Evolutionary conservation across 2,329 filamentous ascomycete species (phyloP), one percentile per base, ranked within the genome.

Genomic region (Pseudocercospora ulei): DNA sequence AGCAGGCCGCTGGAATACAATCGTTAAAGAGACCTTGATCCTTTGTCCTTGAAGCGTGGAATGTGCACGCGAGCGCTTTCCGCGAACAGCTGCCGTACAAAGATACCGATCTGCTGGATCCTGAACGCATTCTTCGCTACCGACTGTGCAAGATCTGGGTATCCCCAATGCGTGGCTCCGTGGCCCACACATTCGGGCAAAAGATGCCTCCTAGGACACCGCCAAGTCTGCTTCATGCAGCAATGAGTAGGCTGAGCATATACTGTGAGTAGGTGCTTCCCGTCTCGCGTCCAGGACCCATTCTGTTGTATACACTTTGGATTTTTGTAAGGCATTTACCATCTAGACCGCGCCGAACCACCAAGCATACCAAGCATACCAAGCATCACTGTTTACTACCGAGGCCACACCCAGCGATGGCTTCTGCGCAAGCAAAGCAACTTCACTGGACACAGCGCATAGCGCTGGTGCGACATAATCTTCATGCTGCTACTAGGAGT

Each of bases 361-460:
- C n/a, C n/a, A 12, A 19, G 12, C 20, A 25, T 23, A 17, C 9
- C 18, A 7, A 27, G n/a, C 9, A 17, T 14, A 11, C n/a, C n/a
- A n/a, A n/a, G n/a, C n/a, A n/a, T n/a, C n/a, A n/a, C n/a, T n/a
- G n/a, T n/a, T n/a, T n/a, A n/a, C n/a, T n/a, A n/a, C n/a, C n/a
- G n/a, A n/a, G n/a, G 16, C 4, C 19, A 19, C 7, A 5, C 3
- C 14, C 16, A 26, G 9, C 28, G n/a, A 58, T 60, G 53, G 41
- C 48, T 16, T 30, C 43, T 27, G 34, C 41, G 18, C 48, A 43
- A 39, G 49, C 52, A 40, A 51, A 61, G 31, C 59, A 58, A 39
- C 56, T 68, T 17, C 64, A 67, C 41, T 68, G 65, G 65, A 65
- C 58, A 11, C 65, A 68, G 51, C 59, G 64, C 4, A 52, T 68